phyloP scores from a whole-genome alignment of 306 rosid genomes.

The Dalbergia cultrata region DNA sequence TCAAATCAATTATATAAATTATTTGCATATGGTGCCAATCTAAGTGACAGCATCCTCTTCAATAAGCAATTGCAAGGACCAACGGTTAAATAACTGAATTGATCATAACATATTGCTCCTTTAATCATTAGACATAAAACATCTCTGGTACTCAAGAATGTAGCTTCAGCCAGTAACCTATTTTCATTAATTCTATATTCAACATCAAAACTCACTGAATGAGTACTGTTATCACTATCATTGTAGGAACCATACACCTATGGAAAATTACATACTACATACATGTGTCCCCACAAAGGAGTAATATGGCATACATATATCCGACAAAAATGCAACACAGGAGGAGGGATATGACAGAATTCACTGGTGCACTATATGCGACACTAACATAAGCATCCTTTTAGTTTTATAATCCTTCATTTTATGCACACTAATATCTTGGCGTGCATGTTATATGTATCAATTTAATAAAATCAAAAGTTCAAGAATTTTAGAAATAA shows the following conservation, averaged over 20 bases:
- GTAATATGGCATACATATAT: background rate
- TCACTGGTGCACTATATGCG: slow-evolving; percentile 15
- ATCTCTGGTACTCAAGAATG: slow-evolving; percentile 47
- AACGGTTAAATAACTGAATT: slow-evolving; percentile 11
- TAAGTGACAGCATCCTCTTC: slow-evolving; percentile 9
- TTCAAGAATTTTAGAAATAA: background rate
- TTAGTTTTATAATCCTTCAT: background rate
- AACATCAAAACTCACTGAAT: slow-evolving; percentile 14
- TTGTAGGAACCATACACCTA: slow-evolving; percentile 29
- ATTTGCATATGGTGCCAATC: slow-evolving; percentile 6
- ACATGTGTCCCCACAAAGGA: background rate
- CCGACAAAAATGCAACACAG: slow-evolving; percentile 22
- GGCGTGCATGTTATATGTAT: background rate
- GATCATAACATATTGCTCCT: background rate
- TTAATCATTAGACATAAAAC: slow-evolving; percentile 5
- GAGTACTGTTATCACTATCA: slow-evolving; percentile 17
- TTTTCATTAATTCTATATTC: slow-evolving; percentile 7
- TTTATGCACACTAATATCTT: background rate
- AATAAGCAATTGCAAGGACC: slow-evolving; percentile 9
- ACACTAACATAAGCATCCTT: slow-evolving; percentile 14
- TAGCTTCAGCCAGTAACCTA: slow-evolving; percentile 13
- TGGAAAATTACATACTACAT: slow-evolving; percentile 5
- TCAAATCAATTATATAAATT: slow-evolving; percentile 25
- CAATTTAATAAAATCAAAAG: background rate
- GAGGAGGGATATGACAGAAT: slow-evolving; percentile 11